Evolutionary conservation across 1,284 basidiomycete species (phyloP), one percentile per base, ranked within the genome.

Genomic region (Lignosus rhinocerotis): DNA sequence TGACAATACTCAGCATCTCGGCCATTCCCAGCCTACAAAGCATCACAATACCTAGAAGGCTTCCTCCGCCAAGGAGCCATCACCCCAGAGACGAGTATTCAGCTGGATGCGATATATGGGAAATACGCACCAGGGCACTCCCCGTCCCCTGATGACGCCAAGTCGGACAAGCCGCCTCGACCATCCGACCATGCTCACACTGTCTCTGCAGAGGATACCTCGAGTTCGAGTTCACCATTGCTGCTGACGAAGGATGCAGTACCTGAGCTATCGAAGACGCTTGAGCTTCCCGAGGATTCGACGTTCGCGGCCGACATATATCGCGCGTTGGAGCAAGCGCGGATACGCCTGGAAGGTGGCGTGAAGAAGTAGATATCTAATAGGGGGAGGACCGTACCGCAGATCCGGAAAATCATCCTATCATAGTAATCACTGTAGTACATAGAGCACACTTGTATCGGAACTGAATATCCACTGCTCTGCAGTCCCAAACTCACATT

Each of bases 41-140:
- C 87, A 10, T 89, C 90, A 4, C 78, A 83, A 65, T 91, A 90
- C 70, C 74, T 93, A 2, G 75, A 82, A 61, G 75, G 75, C 30
- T 80, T 92, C 47, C 66, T 92, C 49, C 74, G 83, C 39, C 73
- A 76, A 39, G 80, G 80, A 4, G 71, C 78, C 25, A 82, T 93
- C 52, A 73, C 81, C 8, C 83, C 88, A 2, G 71, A 83, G 65
- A 70, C 80, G 19, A 84, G 78, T 66, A 56, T 73, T 56, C 73
- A 74, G 17, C 79, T 92, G 31, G 87, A 92, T 61, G 65, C 67
- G 12, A 72, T 90, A 48, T 91, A 92, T 71, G 69, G 71, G 12
- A 66, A 75, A 48, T 73, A 75, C 55, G 65, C 71, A 32, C 59
- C 48, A 31, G 25, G 53, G 32, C 46, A 47, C 38, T 45, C 56